Evolutionary conservation across 139 green algal genomes (phyloP).

Genomic region (Coelastrella sp.): DNA sequence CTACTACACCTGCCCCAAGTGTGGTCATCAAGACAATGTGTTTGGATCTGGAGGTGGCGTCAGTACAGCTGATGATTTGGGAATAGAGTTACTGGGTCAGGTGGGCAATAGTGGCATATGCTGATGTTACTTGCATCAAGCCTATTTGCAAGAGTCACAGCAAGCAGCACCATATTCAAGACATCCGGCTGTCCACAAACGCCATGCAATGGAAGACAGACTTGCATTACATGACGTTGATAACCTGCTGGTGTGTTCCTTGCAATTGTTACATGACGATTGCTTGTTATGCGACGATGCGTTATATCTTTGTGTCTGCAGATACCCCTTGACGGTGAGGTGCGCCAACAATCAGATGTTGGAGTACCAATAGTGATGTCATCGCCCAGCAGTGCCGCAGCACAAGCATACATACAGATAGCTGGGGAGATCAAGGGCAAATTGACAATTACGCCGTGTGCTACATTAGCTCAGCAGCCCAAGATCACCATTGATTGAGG

Average conservation of each 20-base stretch:
- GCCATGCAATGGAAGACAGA: too few relatives aligned
- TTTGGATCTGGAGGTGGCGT: constrained; percentile 88
- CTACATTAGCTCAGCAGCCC: background rate
- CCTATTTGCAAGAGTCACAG: constrained; percentile 34
- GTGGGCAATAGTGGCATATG: constrained; percentile 55
- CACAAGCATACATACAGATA: constrained; percentile 61
- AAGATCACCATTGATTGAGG: constrained; percentile 35
- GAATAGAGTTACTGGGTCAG: constrained; percentile 84
- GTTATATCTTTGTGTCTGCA: too few relatives aligned
- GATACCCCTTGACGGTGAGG: constrained; percentile 73
- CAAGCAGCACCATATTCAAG: too few relatives aligned
- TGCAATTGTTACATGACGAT: too few relatives aligned
- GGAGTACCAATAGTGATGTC: constrained; percentile 75
- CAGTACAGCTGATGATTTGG: constrained; percentile 70
- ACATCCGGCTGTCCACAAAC: too few relatives aligned
- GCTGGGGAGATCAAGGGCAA: constrained; percentile 60
- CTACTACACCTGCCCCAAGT: constrained; percentile 77
- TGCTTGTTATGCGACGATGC: too few relatives aligned
- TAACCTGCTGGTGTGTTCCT: too few relatives aligned
- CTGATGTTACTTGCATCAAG: background rate
- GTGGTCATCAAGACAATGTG: constrained; percentile 80
- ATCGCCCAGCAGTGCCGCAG: constrained; percentile 52
- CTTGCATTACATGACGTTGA: too few relatives aligned
- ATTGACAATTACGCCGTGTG: constrained; percentile 47
- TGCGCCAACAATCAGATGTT: constrained; percentile 69